Conservation (phyloP, 805 yeast species). For the Starmera amethionina region DNA sequence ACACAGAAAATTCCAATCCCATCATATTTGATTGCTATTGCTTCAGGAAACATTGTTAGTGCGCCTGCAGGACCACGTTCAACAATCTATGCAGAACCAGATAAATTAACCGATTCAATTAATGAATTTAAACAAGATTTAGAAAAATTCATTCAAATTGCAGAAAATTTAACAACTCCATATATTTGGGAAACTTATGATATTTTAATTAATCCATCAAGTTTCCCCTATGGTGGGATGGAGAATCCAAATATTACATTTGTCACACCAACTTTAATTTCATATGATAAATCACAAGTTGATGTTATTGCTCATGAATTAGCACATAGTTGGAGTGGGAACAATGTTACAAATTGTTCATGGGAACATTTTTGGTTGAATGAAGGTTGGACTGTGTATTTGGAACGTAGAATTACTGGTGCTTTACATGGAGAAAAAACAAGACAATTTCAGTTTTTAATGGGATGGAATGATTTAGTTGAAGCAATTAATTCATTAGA, state of each 20-base stretch:
- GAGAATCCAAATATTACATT: constrained; percentile 88
- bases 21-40: constrained; percentile 73
- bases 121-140: constrained; percentile 75
- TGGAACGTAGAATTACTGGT: constrained; percentile 77
- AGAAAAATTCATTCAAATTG: constrained; percentile 69
- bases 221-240: constrained; percentile 89
- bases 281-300: constrained; percentile 78
- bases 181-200: constrained; percentile 85
- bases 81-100: constrained; percentile 70
- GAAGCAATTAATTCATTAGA: constrained; percentile 62
- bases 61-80: constrained; percentile 82
- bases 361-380: constrained; percentile 95
- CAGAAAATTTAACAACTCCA: constrained; percentile 65
- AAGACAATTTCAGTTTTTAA: constrained; percentile 74
- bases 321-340: constrained; percentile 91
- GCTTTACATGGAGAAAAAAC: constrained; percentile 67
- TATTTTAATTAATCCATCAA: constrained; percentile 68
- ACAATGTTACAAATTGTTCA: constrained; percentile 79
- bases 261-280: constrained; percentile 80
- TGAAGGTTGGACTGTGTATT: constrained; percentile 93
- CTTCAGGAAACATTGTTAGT: constrained; percentile 66
- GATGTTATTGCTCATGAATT: constrained; percentile 90
- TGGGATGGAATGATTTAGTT: constrained; percentile 81
- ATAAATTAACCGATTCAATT: constrained; percentile 53
- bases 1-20: constrained; percentile 80